These are phyloP conservation scores for Fusarium albosuccineum DNA, from an alignment of 2,329 filamentous ascomycete species.

Conservation along the genomic window DNA sequence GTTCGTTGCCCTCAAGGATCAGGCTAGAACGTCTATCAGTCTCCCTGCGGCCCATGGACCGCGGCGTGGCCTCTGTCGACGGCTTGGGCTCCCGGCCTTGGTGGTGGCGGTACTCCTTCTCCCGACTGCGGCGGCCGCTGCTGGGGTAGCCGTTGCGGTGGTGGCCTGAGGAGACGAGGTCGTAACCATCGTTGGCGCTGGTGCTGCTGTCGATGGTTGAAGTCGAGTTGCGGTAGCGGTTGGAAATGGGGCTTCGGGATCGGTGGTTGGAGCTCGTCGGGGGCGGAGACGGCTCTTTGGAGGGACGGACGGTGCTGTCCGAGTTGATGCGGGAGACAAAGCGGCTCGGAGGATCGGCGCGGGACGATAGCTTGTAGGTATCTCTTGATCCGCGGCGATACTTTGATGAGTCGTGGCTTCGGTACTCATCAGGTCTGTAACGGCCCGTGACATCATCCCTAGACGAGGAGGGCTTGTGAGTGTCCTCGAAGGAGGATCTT, in stretches of 20 bases:
- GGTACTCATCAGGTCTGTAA: constrained; percentile 36
- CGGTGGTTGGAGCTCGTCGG: constrained; percentile 25
- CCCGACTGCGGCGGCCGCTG: constrained; percentile 38
- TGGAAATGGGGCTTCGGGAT: constrained; percentile 38
- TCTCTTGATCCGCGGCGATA: constrained; percentile 37
- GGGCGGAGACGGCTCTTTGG: constrained; percentile 31
- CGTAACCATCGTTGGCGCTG: constrained; percentile 27
- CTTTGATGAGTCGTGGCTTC: constrained; percentile 28
- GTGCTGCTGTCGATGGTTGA: constrained; percentile 29
- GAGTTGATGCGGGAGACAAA: constrained; percentile 33
- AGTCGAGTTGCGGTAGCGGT: constrained; percentile 38
- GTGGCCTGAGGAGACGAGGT: constrained; percentile 23
- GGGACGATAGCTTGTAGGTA: constrained; percentile 34
- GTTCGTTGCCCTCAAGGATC: constrained; percentile 30
- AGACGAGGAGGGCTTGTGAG: constrained; percentile 16
- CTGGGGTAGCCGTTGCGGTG: constrained; percentile 17
- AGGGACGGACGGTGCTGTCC: constrained; percentile 30
- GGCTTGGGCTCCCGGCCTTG: constrained; percentile 42
- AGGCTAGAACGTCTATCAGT: constrained; percentile 33
- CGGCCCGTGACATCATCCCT: constrained; percentile 35
- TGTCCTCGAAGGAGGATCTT: constrained; percentile 29
- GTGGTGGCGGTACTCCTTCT: constrained; percentile 47
- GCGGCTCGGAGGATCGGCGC: constrained; percentile 28
- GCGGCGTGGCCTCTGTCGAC: constrained; percentile 32
- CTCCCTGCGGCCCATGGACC: constrained; percentile 26